phyloP scores from a whole-genome alignment of 305 asterid genomes.

The Ruellia speciosa region DNA sequence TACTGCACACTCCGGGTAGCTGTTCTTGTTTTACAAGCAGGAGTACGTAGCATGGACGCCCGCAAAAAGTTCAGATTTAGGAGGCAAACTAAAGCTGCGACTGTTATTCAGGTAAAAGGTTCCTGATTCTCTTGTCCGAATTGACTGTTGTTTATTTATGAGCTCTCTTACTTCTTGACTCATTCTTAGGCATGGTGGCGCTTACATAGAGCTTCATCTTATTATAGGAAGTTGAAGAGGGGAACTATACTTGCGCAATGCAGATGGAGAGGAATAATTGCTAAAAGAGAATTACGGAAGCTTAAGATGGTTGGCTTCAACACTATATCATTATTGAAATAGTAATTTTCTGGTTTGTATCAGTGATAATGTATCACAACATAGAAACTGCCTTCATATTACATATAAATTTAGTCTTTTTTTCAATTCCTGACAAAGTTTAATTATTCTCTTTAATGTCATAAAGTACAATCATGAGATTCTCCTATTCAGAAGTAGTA shows the following conservation, averaged over 20 bases:
- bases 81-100: slow-evolving; percentile 79
- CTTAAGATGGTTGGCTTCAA: slow-evolving; percentile 97
- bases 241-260: slow-evolving; percentile 78
- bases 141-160: slow-evolving; percentile 19
- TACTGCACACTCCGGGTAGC: slow-evolving; percentile 45
- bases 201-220: slow-evolving; percentile 53
- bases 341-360: too few relatives aligned
- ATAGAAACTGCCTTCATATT: too few relatives aligned
- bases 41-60: slow-evolving; percentile 72
- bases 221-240: slow-evolving; percentile 57
- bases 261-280: slow-evolving; percentile 81
- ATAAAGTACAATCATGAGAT: too few relatives aligned
- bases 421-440: too few relatives aligned
- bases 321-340: too few relatives aligned
- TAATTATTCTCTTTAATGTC: too few relatives aligned
- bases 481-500: too few relatives aligned
- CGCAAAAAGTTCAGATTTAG: slow-evolving; percentile 46
- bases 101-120: slow-evolving; percentile 60
- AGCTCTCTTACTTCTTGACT: slow-evolving; percentile 23
- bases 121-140: slow-evolving; percentile 15
- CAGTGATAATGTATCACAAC: too few relatives aligned
- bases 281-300: slow-evolving; percentile 71
- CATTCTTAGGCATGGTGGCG: slow-evolving; percentile 74
- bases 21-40: slow-evolving; percentile 74
- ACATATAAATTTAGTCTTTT: too few relatives aligned